Evolutionary conservation across 257 asterid genomes (phyloP).

Genomic region (Penstemon barbatus): DNA sequence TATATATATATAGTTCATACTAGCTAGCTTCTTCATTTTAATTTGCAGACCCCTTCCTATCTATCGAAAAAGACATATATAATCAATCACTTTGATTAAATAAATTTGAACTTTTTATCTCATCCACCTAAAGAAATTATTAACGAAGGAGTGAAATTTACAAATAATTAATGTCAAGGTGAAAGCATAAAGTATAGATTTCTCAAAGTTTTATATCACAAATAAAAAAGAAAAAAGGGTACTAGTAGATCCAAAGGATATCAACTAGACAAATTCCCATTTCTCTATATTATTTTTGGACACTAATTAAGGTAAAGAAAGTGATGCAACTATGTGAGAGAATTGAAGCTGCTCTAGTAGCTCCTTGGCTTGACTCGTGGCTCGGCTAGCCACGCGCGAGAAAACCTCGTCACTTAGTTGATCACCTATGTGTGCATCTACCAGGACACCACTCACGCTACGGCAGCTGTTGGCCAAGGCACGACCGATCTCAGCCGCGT

Average conservation of each 20-base stretch:
- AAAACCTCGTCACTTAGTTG: slow-evolving; percentile 72
- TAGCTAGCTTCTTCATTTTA: no score
- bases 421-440: slow-evolving; percentile 91
- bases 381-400: slow-evolving; percentile 65
- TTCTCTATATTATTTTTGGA: neutral
- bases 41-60: no score
- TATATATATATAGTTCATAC: no score
- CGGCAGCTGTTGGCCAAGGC: slow-evolving; percentile 85
- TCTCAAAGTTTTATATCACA: neutral
- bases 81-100: no score
- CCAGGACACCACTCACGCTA: slow-evolving; percentile 85
- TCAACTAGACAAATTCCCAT: neutral
- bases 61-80: no score
- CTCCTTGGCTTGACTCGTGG: slow-evolving; percentile 67
- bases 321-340: slow-evolving; percentile 90
- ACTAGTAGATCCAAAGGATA: neutral
- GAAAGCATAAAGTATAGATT: no score
- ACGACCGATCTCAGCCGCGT: slow-evolving; percentile 83
- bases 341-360: slow-evolving; percentile 77
- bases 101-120: no score
- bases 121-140: no score
- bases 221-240: neutral
- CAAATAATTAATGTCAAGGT: no score
- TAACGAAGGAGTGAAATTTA: no score
- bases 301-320: slow-evolving; percentile 49